Percentiles rank a stretch among this genome's conserved stretches.
These are phyloP conservation scores for Trichosporon sp. DNA, from an alignment of 1,284 basidiomycete species.

Conservation along the genomic window DNA sequence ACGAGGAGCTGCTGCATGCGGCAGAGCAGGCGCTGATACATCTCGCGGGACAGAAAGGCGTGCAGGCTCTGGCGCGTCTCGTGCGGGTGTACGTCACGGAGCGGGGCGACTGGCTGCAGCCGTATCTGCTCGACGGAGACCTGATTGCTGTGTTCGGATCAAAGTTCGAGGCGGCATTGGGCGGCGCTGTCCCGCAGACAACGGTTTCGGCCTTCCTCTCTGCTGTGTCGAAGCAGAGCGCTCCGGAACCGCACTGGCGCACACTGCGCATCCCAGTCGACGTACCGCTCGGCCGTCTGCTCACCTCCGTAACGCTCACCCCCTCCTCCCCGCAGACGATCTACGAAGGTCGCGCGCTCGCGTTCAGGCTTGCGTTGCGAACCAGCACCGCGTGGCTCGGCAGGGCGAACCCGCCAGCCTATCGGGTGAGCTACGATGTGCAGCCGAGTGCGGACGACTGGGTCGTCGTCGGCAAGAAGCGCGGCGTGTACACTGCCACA, in stretches of 20 bases:
- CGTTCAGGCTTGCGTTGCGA: constrained; percentile 24
- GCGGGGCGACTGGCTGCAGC: constrained; percentile 18
- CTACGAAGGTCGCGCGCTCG: constrained; percentile 41
- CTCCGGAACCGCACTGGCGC: constrained; percentile 24
- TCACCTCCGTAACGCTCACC: constrained; percentile 28
- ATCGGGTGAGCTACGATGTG: constrained; percentile 35
- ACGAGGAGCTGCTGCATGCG: constrained; percentile 22
- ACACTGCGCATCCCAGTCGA: constrained; percentile 46
- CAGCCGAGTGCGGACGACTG: constrained; percentile 36
- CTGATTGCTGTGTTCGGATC: constrained; percentile 7
- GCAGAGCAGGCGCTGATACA: constrained; percentile 10
- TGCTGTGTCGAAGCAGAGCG: background rate
- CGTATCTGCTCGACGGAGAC: constrained; percentile 14
- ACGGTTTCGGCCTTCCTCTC: background rate
- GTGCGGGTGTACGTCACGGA: constrained; percentile 11
- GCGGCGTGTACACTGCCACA: constrained; percentile 30
- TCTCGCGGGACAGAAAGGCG: background rate
- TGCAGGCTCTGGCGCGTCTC: constrained; percentile 1
- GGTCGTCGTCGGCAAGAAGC: constrained; percentile 40
- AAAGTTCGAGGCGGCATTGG: background rate
- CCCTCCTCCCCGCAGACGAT: constrained; percentile 14
- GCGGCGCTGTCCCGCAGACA: background rate
- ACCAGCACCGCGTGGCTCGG: constrained; percentile 36
- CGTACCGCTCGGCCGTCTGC: constrained; percentile 35
- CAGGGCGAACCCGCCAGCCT: background rate